Evolutionary conservation across 805 yeast genomes (phyloP).

Genomic region (Candida michaelii): DNA sequence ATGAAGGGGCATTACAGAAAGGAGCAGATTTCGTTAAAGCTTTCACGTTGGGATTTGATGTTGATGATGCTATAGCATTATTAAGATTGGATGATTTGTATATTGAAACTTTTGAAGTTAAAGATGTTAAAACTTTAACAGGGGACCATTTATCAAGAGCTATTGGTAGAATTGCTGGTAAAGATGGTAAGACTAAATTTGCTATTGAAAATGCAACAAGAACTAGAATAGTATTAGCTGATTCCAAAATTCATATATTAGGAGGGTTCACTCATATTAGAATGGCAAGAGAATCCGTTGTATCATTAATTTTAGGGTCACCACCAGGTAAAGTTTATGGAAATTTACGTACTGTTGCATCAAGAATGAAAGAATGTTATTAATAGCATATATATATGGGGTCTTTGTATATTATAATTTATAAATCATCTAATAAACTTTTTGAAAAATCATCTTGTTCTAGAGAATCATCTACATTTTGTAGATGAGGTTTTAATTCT

Average conservation of each 20-base stretch:
- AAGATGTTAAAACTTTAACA: slow-evolving; percentile 91
- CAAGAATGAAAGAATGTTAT: slow-evolving; percentile 95
- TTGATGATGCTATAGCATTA: slow-evolving; percentile 94
- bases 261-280: slow-evolving; percentile 97
- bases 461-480: slow-evolving; percentile 37
- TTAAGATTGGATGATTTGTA: slow-evolving; percentile 92
- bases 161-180: slow-evolving; percentile 99
- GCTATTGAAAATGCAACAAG: slow-evolving; percentile 98
- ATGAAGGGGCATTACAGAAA: slow-evolving; percentile 92
- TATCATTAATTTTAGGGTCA: slow-evolving; percentile 89
- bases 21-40: slow-evolving; percentile 98
- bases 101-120: slow-evolving; percentile 94
- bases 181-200: slow-evolving; percentile 97
- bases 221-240: slow-evolving; percentile 97
- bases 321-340: slow-evolving; percentile 99
- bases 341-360: slow-evolving; percentile 92
- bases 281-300: slow-evolving; percentile 98
- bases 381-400: slow-evolving; percentile 34
- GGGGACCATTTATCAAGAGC: slow-evolving; percentile 99
- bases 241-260: slow-evolving; percentile 90
- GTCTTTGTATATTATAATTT: slow-evolving; percentile 11
- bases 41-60: slow-evolving; percentile 92
- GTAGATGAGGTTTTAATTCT: slow-evolving; percentile 58
- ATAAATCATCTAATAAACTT: slow-evolving; percentile 31
- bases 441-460: slow-evolving; percentile 55